phyloP scores from a whole-genome alignment of 768 basidiomycete genomes.

The Rhodotorula taiwanensis region DNA sequence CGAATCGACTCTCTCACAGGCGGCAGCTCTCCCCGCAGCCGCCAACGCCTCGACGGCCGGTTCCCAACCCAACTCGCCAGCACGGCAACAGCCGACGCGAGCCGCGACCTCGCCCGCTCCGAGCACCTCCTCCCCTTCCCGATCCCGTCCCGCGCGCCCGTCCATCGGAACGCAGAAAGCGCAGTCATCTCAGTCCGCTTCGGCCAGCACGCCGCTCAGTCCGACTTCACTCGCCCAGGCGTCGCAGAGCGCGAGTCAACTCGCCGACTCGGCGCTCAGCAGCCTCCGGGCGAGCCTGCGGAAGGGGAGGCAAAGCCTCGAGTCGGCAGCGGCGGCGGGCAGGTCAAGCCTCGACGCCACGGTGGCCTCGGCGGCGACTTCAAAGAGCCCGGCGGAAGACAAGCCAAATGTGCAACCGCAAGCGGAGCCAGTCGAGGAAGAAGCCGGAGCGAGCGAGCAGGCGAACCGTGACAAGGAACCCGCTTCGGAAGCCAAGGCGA shows the following conservation, averaged over 20 bases:
- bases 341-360: slow-evolving; percentile 6
- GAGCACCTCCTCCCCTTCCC: background rate
- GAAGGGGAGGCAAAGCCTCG: slow-evolving; percentile 45
- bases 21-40: no score
- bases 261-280: slow-evolving; percentile 58
- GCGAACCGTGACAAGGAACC: no score
- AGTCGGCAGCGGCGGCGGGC: background rate
- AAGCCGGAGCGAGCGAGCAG: no score
- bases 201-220: background rate
- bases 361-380: slow-evolving; percentile 6
- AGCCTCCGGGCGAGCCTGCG: slow-evolving; percentile 60
- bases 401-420: no score
- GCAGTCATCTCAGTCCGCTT: background rate
- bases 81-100: background rate
- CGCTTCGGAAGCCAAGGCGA: no score
- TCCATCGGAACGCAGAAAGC: background rate
- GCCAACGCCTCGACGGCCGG: background rate
- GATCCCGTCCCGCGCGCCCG: background rate
- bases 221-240: slow-evolving; percentile 4
- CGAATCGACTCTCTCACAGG: slow-evolving; percentile 12
- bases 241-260: slow-evolving; percentile 43
- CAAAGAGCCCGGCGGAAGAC: no score
- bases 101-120: background rate
- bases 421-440: no score
- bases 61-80: background rate